Conservation (phyloP, 169 alveolate species). For the Pseudocohnilembus persalinus region DNA sequence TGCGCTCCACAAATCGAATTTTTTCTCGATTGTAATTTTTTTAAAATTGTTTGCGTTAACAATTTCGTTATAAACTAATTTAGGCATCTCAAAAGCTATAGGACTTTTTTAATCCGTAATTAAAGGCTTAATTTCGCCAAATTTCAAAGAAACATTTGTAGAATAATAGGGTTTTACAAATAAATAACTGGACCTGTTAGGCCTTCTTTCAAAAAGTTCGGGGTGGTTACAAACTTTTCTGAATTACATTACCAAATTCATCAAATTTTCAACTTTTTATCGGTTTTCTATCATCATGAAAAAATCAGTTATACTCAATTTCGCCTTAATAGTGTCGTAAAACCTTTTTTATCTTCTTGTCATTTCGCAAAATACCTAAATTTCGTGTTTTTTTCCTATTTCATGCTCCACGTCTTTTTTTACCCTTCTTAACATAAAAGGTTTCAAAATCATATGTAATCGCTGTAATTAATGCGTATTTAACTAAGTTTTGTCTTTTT, state of each 20-base stretch:
- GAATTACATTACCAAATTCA: slow-evolving; percentile 97
- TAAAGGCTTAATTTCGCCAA: slow-evolving; percentile 15
- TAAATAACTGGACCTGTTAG: slow-evolving; percentile 87
- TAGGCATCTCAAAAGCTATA: slow-evolving; percentile 38
- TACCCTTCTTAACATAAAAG: slow-evolving; percentile 97
- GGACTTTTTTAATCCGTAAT: slow-evolving; percentile 26
- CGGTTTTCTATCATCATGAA: slow-evolving; percentile 75
- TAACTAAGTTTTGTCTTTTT: slow-evolving; percentile 55
- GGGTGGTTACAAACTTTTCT: slow-evolving; percentile 99
- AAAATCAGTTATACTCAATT: slow-evolving; percentile 71
- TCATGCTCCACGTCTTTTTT: slow-evolving; percentile 97
- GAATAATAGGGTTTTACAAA: slow-evolving; percentile 46
- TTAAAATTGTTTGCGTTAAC: not conserved
- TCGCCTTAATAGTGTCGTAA: slow-evolving; percentile 88
- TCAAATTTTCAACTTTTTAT: slow-evolving; percentile 91
- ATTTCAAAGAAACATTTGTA: slow-evolving; percentile 5
- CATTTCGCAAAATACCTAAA: slow-evolving; percentile 88
- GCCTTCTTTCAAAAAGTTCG: slow-evolving; percentile 93
- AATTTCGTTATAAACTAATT: slow-evolving; percentile 55
- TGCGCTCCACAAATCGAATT: not conserved
- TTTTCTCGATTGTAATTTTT: not conserved
- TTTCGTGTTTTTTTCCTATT: slow-evolving; percentile 95
- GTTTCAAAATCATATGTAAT: slow-evolving; percentile 95
- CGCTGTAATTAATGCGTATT: slow-evolving; percentile 84
- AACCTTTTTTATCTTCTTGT: slow-evolving; percentile 93